phyloP scores from a whole-genome alignment of 176 grass and related monocot species.

The Oryza glaberrima region DNA sequence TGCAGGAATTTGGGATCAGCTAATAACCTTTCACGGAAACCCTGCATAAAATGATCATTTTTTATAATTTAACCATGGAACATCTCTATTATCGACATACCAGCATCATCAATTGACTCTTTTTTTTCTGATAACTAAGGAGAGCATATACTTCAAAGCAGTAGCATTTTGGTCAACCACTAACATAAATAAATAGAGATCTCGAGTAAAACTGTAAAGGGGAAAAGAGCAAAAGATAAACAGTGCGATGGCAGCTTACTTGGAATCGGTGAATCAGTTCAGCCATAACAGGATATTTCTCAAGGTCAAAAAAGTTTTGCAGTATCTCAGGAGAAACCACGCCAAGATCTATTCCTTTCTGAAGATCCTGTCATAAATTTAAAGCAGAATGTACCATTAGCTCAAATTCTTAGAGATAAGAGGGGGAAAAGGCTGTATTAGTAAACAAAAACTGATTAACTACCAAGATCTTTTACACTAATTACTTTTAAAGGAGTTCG shows the following conservation, averaged over 20 bases:
- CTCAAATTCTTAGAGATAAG: background rate
- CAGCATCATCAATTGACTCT: background rate
- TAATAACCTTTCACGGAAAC: constrained; percentile 92
- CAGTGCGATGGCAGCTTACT: constrained; percentile 49
- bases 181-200: constrained; percentile 9
- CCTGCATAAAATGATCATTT: constrained; percentile 58
- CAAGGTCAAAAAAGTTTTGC: constrained; percentile 99
- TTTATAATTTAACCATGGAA: background rate
- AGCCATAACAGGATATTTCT: constrained; percentile 78
- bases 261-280: constrained; percentile 95
- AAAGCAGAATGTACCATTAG: constrained; percentile 29
- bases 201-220: background rate
- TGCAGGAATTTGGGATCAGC: constrained; percentile 92
- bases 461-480: background rate
- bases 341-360: constrained; percentile 95
- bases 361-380: constrained; percentile 66
- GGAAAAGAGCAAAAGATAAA: constrained; percentile 29
- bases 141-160: constrained; percentile 12
- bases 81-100: background rate
- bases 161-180: background rate
- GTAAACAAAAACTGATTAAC: constrained; percentile 24
- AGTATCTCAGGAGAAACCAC: constrained; percentile 95
- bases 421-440: background rate
- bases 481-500: background rate
- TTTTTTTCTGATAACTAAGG: constrained; percentile 7